Conservation (phyloP, 2,329 filamentous ascomycete genomes). For the Sclerotinia minor region DNA sequence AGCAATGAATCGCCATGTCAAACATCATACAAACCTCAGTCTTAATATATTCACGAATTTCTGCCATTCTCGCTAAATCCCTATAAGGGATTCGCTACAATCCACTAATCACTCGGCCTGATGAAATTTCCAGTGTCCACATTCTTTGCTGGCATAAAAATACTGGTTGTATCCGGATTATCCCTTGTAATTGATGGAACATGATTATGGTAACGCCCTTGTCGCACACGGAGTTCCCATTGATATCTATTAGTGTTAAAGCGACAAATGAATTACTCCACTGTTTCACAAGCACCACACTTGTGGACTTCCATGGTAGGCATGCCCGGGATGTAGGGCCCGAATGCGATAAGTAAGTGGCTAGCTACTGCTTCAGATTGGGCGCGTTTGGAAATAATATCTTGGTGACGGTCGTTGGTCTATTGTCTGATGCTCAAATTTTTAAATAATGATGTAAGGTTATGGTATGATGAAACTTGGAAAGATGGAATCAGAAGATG, state of each 20-base stretch:
- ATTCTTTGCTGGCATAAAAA: not conserved
- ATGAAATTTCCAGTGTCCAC: not conserved
- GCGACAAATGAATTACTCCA: fast-evolving
- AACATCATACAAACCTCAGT: not conserved
- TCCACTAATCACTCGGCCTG: not conserved
- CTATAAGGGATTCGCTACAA: too few relatives aligned
- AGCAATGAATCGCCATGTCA: not conserved
- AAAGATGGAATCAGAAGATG: not conserved
- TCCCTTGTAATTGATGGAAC: not conserved
- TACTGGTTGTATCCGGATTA: not conserved
- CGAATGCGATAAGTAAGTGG: fast-evolving
- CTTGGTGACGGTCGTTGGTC: not conserved
- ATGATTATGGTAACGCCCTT: fast-evolving
- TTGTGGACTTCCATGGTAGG: not conserved
- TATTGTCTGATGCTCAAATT: not conserved
- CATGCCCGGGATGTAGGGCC: not conserved
- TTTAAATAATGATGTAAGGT: not conserved
- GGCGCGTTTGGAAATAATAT: not conserved
- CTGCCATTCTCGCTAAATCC: fast-evolving
- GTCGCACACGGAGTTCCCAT: not conserved
- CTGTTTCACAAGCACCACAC: fast-evolving
- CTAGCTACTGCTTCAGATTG: too few relatives aligned
- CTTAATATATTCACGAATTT: not conserved
- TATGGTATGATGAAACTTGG: not conserved
- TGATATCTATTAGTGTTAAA: fast-evolving